Evolutionary conservation across 371 early-diverging fungal genomes (phyloP).

Genomic region (Rhizopus microsporus): DNA sequence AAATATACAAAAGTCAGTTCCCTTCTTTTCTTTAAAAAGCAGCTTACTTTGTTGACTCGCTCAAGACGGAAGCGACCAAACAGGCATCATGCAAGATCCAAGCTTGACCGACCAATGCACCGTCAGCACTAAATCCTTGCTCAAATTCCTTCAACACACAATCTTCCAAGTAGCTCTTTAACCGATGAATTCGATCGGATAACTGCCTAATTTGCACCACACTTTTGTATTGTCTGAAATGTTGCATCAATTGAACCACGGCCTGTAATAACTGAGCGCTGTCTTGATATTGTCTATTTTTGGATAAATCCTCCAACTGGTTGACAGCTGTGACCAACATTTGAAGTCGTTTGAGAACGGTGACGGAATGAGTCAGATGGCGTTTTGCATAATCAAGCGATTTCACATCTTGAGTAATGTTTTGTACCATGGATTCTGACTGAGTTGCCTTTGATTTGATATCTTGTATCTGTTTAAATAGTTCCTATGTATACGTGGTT

Average conservation of each 20-base stretch:
- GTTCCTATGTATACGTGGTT: slow-evolving; percentile 43
- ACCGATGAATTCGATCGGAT: slow-evolving; percentile 57
- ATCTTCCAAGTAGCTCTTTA: slow-evolving; percentile 71
- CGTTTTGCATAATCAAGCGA: slow-evolving; percentile 91
- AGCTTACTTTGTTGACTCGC: slow-evolving; percentile 65
- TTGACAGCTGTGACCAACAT: slow-evolving; percentile 87
- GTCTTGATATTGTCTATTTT: slow-evolving; percentile 73
- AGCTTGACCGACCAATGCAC: slow-evolving; percentile 52
- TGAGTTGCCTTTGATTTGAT: slow-evolving; percentile 84
- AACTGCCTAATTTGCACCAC: slow-evolving; percentile 78
- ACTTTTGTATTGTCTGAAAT: slow-evolving; percentile 74
- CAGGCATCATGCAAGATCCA: slow-evolving; percentile 74
- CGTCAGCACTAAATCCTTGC: slow-evolving; percentile 50
- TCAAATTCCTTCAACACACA: slow-evolving; percentile 75
- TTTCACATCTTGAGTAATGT: slow-evolving; percentile 95
- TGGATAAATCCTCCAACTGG: slow-evolving; percentile 70
- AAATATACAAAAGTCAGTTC: not conserved
- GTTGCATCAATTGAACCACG: slow-evolving; percentile 74
- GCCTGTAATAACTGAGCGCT: slow-evolving; percentile 83
- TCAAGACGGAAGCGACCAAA: slow-evolving; percentile 74
- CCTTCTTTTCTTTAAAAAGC: not conserved
- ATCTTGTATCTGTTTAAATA: slow-evolving; percentile 77
- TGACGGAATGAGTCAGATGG: slow-evolving; percentile 82
- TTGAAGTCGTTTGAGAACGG: slow-evolving; percentile 81
- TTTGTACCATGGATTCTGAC: slow-evolving; percentile 87